Evolutionary conservation across 805 yeast genomes (phyloP).

Genomic region (Candida taoyuanica): DNA sequence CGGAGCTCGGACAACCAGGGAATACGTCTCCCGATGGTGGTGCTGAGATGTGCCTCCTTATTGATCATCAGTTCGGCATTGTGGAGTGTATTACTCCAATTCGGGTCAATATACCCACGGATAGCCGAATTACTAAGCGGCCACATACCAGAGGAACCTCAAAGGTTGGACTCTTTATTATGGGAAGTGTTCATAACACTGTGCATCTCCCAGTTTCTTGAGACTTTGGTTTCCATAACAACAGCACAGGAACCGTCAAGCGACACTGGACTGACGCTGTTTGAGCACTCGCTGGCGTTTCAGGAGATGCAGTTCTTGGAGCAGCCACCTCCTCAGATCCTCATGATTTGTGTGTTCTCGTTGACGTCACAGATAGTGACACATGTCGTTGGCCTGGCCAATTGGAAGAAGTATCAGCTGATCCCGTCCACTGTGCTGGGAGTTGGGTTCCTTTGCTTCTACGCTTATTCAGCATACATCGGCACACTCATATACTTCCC

Average conservation of each 20-base stretch:
- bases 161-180: constrained; percentile 38
- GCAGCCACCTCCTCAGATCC: constrained; percentile 50
- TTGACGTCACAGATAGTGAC: constrained; percentile 53
- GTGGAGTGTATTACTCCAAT: constrained; percentile 22
- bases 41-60: constrained; percentile 36
- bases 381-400: constrained; percentile 58
- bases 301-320: constrained; percentile 58
- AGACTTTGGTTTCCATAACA: constrained; percentile 57
- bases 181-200: constrained; percentile 57
- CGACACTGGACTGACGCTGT: constrained; percentile 66
- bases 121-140: neutral
- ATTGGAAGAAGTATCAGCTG: constrained; percentile 50
- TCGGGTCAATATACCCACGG: constrained; percentile 5
- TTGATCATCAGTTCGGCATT: constrained; percentile 27
- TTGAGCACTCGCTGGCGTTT: constrained; percentile 72
- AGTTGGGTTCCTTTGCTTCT: constrained; percentile 43
- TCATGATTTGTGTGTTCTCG: constrained; percentile 50
- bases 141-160: neutral
- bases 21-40: constrained; percentile 24
- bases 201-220: constrained; percentile 60
- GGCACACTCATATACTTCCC: constrained; percentile 50
- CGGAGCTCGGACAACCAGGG: constrained; percentile 20
- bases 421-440: constrained; percentile 63
- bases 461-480: constrained; percentile 34
- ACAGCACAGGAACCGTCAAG: constrained; percentile 52